These are phyloP conservation scores for Exophiala calicioides DNA, from an alignment of 2,329 filamentous ascomycete genomes.

Conservation along the genomic window DNA sequence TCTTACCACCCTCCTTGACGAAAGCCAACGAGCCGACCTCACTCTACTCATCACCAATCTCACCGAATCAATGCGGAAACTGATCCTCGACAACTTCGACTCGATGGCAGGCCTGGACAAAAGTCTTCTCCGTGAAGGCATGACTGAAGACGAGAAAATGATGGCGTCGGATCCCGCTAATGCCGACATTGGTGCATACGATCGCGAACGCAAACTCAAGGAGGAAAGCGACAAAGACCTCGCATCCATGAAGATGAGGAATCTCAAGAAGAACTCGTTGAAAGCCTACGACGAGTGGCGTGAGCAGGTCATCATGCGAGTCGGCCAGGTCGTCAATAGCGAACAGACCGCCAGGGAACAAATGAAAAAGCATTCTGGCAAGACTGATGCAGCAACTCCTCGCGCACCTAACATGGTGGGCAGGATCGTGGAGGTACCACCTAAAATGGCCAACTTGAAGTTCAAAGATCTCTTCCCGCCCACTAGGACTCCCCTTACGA, in stretches of 20 bases:
- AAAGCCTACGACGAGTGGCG: constrained; percentile 81
- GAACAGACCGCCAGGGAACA: constrained; percentile 45
- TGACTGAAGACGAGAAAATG: constrained; percentile 33
- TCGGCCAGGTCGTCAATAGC: constrained; percentile 67
- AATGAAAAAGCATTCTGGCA: constrained; percentile 35
- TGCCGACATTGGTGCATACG: constrained; percentile 32
- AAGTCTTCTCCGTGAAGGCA: constrained; percentile 17
- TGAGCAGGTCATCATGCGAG: constrained; percentile 65
- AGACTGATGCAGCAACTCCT: constrained; percentile 14
- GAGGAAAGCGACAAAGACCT: constrained; percentile 42
- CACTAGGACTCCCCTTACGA: constrained; percentile 61
- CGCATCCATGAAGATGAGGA: constrained; percentile 31
- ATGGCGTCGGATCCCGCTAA: constrained; percentile 32
- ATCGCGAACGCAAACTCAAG: constrained; percentile 33
- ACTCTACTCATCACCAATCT: constrained; percentile 44
- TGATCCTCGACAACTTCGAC: constrained; percentile 42
- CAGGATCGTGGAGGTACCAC: constrained; percentile 21
- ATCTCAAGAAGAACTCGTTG: constrained; percentile 67
- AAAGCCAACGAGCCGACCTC: constrained; percentile 45
- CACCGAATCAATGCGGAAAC: constrained; percentile 43
- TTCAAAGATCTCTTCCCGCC: constrained; percentile 59
- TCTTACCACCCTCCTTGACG: constrained; percentile 44
- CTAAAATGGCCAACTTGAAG: constrained; percentile 23
- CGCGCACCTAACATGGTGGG: constrained; percentile 18
- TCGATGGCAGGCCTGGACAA: constrained; percentile 32